Conservation (phyloP, 2,329 filamentous ascomycete species). For the Myrmaecium sp. region DNA sequence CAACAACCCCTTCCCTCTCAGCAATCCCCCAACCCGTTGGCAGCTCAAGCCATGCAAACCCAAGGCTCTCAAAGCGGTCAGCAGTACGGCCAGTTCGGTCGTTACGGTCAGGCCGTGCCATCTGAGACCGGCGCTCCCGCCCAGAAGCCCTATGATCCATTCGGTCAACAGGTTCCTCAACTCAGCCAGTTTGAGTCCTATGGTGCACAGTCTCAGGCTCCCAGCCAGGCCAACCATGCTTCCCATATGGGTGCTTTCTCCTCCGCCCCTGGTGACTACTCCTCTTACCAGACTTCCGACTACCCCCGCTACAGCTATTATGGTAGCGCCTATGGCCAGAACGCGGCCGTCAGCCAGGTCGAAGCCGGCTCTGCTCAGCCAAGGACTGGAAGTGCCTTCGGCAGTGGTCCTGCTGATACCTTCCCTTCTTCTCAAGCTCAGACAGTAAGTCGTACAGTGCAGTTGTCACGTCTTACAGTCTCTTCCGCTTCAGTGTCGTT, state of each 20-base stretch:
- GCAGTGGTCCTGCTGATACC: conserved; percentile 34
- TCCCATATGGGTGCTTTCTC: conserved; percentile 51
- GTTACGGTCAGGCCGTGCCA: conserved; percentile 46
- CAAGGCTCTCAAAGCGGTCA: conserved; percentile 27
- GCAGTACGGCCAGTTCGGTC: conserved; percentile 47
- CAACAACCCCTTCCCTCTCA: conserved; percentile 24
- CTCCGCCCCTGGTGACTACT: conserved; percentile 63
- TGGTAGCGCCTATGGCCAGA: conserved; percentile 35
- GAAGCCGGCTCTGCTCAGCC: conserved; percentile 57
- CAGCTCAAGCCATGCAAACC: conserved; percentile 36
- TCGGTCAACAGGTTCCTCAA: conserved; percentile 53
- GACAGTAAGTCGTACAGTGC: conserved; percentile 22
- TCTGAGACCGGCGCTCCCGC: conserved; percentile 42
- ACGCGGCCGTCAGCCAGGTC: conserved; percentile 45
- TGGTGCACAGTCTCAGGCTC: conserved; percentile 33
- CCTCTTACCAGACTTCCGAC: conserved; percentile 69
- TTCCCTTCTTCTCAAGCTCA: conserved; percentile 46
- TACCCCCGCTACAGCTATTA: conserved; percentile 59
- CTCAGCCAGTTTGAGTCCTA: conserved; percentile 30
- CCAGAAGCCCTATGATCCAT: conserved; percentile 79
- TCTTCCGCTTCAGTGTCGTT: no score
- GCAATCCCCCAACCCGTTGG: conserved; percentile 27
- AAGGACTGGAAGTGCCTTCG: conserved; percentile 64
- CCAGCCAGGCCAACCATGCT: conserved; percentile 39
- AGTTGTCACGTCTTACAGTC: no score